Evolutionary conservation across 176 grass and related monocot species (phyloP), one percentile per base, ranked within the genome.

Genomic region (Phoenix dactylifera): DNA sequence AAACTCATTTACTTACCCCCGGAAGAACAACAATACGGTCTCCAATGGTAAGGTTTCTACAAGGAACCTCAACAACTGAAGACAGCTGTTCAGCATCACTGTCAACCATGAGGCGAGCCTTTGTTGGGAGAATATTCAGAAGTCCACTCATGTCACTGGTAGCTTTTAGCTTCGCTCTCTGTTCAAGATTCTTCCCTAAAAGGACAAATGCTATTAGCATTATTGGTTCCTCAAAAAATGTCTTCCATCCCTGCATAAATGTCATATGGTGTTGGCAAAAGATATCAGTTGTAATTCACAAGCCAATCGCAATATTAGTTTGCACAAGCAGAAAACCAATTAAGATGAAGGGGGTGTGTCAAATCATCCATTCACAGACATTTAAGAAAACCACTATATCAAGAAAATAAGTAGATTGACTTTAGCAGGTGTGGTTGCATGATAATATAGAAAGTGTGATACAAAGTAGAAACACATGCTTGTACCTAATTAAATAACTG

Each of bases 121-220:
- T 98, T 24, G 72, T 85, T n/a, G 93, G 93, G 52, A 98, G 84
- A 70, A 88, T 85, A 80, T 80, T 98, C 62, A 98, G 78, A 22
- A 98, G 82, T 57, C 87, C 93, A 25, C 84, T 98, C 93, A 98
- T 98, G 76, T 98, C 93, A 83, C 93, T 98, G 32, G 87, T 68
- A 61, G 87, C 84, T 80, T 98, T 92, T 78, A 98, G 59, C 56
- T 92, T 98, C 4, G 87, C 93, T 79, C 93, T 88, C 65, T 78
- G 87, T 65, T 98, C 93, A 63, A 92, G 84, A 79, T 98, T 98
- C 72, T 92, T 98, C 28, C 93, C 93, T 60, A 98, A 59, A 57
- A 98, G 78, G 69, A 98, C 84, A 63, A 98, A 98, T 85, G 93
- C 93, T 82, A 98, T 92, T 66, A 97, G 60, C 93, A 98, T 92